Base-by-base conservation (phyloP, 495 filamentous ascomycete genomes). In the Aspergillus olivimuriae region DNA sequence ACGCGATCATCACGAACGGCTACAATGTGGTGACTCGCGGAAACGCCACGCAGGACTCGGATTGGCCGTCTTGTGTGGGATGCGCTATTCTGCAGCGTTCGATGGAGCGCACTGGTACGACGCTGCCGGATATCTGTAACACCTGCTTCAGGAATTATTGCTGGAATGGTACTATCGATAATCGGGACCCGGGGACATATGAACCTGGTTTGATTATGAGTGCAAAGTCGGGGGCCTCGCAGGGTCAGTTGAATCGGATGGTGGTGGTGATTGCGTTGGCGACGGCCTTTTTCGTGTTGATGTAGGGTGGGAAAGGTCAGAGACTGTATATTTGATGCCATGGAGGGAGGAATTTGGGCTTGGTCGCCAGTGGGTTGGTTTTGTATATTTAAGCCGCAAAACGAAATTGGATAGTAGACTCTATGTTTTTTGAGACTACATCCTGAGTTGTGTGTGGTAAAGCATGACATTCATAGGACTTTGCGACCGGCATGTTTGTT, bases 1-100 rank as follows among this genome's bases (percentile, higher is more conserved):
- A 95, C 62, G 66, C 69, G 26, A 81, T 90, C 43, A 86, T 95
- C 49, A 55, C 70, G 47, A 95, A 95, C 41, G 90, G 87, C 7
- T 88, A 80, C 63, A 73, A 91, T 48, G 73, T 79, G n/a, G 89
- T 77, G 2, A 94, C 89, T 0, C 75, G 77, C 63, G 89, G 78
- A 20, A 94, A 94, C 60, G 77, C 70, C 15, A 87, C 85, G 2
- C 40, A 75, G 1, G 86, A 92, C 56, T 46, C 53, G 0, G 50
- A 81, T 15, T 95, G 89, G 89, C 69, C 76, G 0, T 65, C 74
- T 0, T 95, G 89, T 50, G 82, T 91, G 1, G 87, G 83, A 9
- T 95, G 89, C 55, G 89, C 89, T 4, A 78, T 91, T 9, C 66
- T 95, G 4, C 73, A 69, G 36, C 71, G 88, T 11, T 82, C 78